Percentiles rank a stretch among this genome's conserved stretches.
phyloP scores from a whole-genome alignment of 371 early-diverging fungal genomes.

The Haplosporangium sp. region DNA sequence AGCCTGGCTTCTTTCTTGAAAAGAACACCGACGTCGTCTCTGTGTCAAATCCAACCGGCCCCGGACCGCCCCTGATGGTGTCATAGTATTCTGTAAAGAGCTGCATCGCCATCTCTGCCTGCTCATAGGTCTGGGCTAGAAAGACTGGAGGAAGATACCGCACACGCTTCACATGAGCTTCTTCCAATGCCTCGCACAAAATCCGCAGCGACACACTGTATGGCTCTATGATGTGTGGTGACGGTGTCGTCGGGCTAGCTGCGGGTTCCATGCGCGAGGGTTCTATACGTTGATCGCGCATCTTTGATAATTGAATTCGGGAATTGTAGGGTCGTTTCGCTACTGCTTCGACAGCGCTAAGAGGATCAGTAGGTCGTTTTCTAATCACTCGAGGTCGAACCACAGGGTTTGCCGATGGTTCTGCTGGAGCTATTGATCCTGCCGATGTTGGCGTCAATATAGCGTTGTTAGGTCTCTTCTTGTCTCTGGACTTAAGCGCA shows the following conservation, averaged over 20 bases:
- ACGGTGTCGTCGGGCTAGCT: not conserved
- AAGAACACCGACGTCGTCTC: conserved; percentile 34
- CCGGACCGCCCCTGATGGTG: conserved; percentile 3
- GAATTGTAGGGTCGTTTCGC: not conserved
- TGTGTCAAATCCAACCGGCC: conserved; percentile 48
- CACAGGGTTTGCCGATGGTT: no score
- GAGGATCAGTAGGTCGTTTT: no score
- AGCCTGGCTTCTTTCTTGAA: not conserved
- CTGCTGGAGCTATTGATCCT: no score
- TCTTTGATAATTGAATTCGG: not conserved
- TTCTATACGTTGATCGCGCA: not conserved
- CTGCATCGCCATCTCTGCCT: conserved; percentile 40
- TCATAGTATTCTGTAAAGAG: conserved; percentile 37
- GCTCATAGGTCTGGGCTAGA: conserved; percentile 13
- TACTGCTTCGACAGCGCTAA: no score
- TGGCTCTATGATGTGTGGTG: not conserved
- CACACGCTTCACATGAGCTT: conserved; percentile 23
- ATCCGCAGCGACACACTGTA: conserved; percentile 27
- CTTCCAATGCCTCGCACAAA: conserved; percentile 32
- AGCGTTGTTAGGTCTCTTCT: no score
- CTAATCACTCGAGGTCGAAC: no score
- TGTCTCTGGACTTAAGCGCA: no score
- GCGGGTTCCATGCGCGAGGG: conserved; percentile 5
- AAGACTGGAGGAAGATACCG: conserved; percentile 34
- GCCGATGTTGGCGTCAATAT: no score